phyloP scores from a whole-genome alignment of 768 basidiomycete species.

The Flagelloscypha sp. region DNA sequence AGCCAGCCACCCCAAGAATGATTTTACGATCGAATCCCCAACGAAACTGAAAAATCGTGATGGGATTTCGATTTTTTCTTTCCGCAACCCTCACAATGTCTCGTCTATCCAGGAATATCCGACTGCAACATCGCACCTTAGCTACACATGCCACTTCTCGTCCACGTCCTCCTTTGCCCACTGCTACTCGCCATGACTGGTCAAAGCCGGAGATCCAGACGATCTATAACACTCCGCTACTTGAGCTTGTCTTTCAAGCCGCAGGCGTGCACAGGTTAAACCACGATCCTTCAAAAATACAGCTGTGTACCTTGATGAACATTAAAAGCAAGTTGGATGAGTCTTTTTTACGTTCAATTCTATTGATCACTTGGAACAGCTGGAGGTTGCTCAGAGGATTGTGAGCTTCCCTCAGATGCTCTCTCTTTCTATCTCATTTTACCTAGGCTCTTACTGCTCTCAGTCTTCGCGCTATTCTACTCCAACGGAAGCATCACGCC shows the following conservation, averaged over 20 bases:
- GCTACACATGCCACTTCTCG: slow-evolving; percentile 49
- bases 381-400: slow-evolving; percentile 94
- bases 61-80: slow-evolving; percentile 9
- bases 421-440: slow-evolving; percentile 3
- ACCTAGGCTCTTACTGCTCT: slow-evolving; percentile 88
- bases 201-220: slow-evolving; percentile 69
- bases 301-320: slow-evolving; percentile 96
- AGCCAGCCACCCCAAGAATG: too few species aligned
- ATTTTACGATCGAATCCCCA: too few species aligned
- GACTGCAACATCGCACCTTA: slow-evolving; percentile 37
- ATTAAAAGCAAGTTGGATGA: slow-evolving; percentile 77
- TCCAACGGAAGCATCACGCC: slow-evolving; percentile 76
- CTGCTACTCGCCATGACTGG: slow-evolving; percentile 56
- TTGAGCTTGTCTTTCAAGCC: slow-evolving; percentile 84
- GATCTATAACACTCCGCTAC: slow-evolving; percentile 78
- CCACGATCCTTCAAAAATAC: slow-evolving; percentile 86
- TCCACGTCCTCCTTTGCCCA: slow-evolving; percentile 6
- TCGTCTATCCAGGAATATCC: too few species aligned
- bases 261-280: slow-evolving; percentile 77
- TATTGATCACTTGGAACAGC: slow-evolving; percentile 38
- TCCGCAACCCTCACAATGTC: too few species aligned
- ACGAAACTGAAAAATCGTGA: too few species aligned
- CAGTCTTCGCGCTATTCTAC: slow-evolving; percentile 93
- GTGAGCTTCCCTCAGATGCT: slow-evolving; percentile 35
- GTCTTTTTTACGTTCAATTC: slow-evolving; percentile 16